phyloP scores from a whole-genome alignment of 2,329 filamentous ascomycete genomes.

The Aspergillus candidus region DNA sequence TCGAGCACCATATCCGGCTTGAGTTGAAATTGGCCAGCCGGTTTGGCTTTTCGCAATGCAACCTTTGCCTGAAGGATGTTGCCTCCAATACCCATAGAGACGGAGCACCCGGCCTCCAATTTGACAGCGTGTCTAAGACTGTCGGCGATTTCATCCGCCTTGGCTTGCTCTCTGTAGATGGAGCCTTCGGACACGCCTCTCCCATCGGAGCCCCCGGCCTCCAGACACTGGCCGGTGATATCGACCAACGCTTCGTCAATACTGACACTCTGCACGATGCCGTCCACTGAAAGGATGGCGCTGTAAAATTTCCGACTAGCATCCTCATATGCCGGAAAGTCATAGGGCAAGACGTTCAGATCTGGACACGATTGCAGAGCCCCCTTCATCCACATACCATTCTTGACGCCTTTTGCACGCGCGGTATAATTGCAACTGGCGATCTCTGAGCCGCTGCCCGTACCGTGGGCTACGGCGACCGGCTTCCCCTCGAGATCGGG shows the following conservation, averaged over 20 bases:
- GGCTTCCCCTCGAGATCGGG: conserved; percentile 74
- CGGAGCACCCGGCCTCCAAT: conserved; percentile 70
- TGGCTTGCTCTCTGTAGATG: conserved; percentile 70
- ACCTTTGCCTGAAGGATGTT: conserved; percentile 91
- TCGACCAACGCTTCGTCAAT: conserved; percentile 93
- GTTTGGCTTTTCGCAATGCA: conserved; percentile 84
- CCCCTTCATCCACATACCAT: conserved; percentile 99
- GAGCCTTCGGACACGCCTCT: conserved; percentile 59
- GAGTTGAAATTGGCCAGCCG: conserved; percentile 85
- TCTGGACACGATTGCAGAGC: conserved; percentile 78
- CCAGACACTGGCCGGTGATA: conserved; percentile 64
- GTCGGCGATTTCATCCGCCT: conserved; percentile 65
- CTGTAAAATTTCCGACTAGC: conserved; percentile 85
- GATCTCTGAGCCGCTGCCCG: conserved; percentile 83
- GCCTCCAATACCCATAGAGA: conserved; percentile 85
- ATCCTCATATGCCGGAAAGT: conserved; percentile 91
- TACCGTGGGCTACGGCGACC: conserved; percentile 80
- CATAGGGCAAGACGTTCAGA: conserved; percentile 86
- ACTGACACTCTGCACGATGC: conserved; percentile 89
- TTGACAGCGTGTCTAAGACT: conserved; percentile 65
- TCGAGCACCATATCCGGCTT: conserved; percentile 72
- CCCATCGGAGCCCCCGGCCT: conserved; percentile 61
- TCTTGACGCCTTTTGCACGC: conserved; percentile 78
- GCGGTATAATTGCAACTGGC: conserved; percentile 96
- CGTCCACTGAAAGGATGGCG: conserved; percentile 70